Percentiles rank a stretch among this genome's conserved stretches.
These are phyloP conservation scores for Albugo candida DNA, from an alignment of 352 stramenopile genomes.

Conservation along the genomic window DNA sequence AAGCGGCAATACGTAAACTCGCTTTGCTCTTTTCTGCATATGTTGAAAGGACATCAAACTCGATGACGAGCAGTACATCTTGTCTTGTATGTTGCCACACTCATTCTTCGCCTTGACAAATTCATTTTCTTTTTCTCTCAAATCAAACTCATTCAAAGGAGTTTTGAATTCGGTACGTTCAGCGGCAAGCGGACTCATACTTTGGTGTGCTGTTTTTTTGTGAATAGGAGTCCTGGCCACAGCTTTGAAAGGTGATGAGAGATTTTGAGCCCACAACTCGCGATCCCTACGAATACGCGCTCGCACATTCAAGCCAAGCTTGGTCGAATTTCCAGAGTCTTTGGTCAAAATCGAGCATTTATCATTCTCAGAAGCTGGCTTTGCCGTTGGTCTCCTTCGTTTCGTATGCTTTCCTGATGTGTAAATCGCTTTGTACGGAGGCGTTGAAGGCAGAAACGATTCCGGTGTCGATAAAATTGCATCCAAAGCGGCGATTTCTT, in stretches of 20 bases:
- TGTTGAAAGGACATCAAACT: not conserved
- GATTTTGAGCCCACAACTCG: constrained; percentile 45
- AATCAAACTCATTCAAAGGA: not conserved
- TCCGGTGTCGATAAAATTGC: no score
- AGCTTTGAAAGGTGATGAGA: constrained; percentile 29
- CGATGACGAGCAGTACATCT: not conserved
- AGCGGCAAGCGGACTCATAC: not conserved
- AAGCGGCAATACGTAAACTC: constrained; percentile 47
- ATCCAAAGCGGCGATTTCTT: no score
- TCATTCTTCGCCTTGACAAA: not conserved
- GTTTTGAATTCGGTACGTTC: not conserved
- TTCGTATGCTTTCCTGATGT: no score
- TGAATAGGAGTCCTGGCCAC: not conserved
- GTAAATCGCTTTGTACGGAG: no score
- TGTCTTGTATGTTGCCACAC: not conserved
- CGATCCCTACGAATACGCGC: constrained; percentile 44
- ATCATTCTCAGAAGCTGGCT: not conserved
- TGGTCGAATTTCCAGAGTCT: no score
- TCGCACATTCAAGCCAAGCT: constrained; percentile 11
- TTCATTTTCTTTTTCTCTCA: not conserved
- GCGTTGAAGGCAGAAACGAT: no score
- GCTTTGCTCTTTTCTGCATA: constrained; percentile 2
- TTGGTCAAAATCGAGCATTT: no score
- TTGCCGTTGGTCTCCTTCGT: not conserved
- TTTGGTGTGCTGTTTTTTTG: not conserved